Evolutionary conservation across 352 stramenopile species (phyloP), one percentile per base, ranked within the genome.

Genomic region (Phytophthora sp.): DNA sequence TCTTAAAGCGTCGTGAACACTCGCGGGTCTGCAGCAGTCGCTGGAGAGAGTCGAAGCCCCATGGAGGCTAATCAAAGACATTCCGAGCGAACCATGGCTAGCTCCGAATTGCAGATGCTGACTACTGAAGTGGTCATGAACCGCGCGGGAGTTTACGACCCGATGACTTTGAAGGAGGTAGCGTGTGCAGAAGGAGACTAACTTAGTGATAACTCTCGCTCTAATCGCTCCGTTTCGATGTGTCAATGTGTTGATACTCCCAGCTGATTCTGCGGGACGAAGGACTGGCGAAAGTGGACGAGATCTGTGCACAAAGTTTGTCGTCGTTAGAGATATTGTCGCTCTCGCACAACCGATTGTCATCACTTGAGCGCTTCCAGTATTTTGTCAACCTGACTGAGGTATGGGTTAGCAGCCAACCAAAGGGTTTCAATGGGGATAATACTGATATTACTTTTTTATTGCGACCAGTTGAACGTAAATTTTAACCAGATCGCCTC

Each of bases 241-340:
- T 43, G 18, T 30, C n/a, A n/a, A n/a, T n/a, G n/a, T 44, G 9
- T 20, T 24, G 37, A 12, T 11, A 0, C 1, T 23, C 51, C 2
- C 30, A 94, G 86, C 67, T 94, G 30, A 92, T 94, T 27, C 39
- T 94, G 43, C 84, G 86, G 1, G 80, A 92, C 53, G 82, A 91
- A 69, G 64, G 62, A 3, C 41, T 94, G 18, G 45, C 66, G 4
- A 60, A 59, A 5, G 28, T 92, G 23, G 72, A 92, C 39, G 66
- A 79, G 20, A 50, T 41, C 41, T 94, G 84, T 54, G 86, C 86
- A 1, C 70, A 84, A 54, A 72, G 62, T 30, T 58, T 94, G 42
- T 52, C 71, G 9, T 80, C 74, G 48, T 58, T 94, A 11, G 86
- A 94, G 69, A 79, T 94, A 27, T 56, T 94, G n/a, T 94, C 86